Evolutionary conservation across 75 land plant species (phyloP).

Genomic region (Picea sitchensis): DNA sequence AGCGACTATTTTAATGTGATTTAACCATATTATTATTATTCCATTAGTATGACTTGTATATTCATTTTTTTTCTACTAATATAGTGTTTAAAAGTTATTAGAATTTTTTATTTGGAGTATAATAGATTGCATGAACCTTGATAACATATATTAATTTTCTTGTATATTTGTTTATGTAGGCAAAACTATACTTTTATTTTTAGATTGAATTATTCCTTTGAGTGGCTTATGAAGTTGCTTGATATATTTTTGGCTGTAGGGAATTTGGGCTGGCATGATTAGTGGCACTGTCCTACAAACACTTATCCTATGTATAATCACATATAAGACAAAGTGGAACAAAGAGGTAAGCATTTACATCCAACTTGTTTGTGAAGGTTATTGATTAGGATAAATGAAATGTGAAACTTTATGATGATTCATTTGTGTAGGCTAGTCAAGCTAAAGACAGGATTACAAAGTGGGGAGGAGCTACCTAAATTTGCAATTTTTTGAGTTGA

Average conservation of each 20-base stretch:
- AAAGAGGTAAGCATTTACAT: constrained; percentile 22
- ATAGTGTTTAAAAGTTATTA: too few relatives aligned
- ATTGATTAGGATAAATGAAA: neutral
- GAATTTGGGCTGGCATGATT: constrained; percentile 52
- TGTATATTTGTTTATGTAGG: neutral
- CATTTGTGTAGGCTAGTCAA: constrained; percentile 24
- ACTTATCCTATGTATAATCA: constrained; percentile 16
- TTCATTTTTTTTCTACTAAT: too few relatives aligned
- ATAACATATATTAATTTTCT: neutral
- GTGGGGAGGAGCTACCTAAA: constrained; percentile 28
- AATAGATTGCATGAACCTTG: too few relatives aligned
- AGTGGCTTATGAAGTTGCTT: too few relatives aligned
- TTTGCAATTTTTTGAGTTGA: too few relatives aligned
- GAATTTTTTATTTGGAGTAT: too few relatives aligned
- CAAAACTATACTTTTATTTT: too few relatives aligned
- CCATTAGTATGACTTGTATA: too few relatives aligned
- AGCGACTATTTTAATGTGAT: too few relatives aligned
- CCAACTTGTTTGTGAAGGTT: neutral
- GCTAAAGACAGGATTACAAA: constrained; percentile 32
- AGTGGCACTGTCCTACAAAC: constrained; percentile 36
- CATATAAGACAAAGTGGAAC: constrained; percentile 36
- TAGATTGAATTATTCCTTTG: too few relatives aligned
- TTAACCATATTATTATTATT: too few relatives aligned
- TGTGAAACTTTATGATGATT: neutral
- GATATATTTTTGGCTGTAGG: constrained; percentile 17